Base-by-base conservation (phyloP, 2,329 filamentous ascomycete genomes). In the Hymenoscyphus occultus region DNA sequence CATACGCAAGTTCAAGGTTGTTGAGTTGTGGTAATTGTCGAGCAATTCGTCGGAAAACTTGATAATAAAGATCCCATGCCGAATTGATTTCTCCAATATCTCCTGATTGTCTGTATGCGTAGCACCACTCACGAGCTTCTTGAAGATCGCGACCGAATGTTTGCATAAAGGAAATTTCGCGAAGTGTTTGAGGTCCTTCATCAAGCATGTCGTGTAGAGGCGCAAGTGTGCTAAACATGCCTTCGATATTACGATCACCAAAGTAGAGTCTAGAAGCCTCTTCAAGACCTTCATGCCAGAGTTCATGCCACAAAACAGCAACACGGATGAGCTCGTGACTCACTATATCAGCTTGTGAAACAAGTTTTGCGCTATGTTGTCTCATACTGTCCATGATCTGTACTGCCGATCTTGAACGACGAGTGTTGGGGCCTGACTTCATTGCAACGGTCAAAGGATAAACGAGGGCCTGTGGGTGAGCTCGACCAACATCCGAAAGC, bases 321-420 rank as follows among this genome's bases (percentile, higher is more conserved):
- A 99, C 96, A 61, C 95, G 89, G 74, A 99, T 98, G 64, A 99
- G 86, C 76, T 99, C 96, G 74, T 95, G 91, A 76, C 94, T 98
- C 71, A 99, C 93, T 58, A 93, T 84, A 75, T 97, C 94, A 42
- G 95, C 95, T 78, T 99, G 95, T 70, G 97, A 92, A 9, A 99
- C 95, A 42, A 99, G 84, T 72, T 87, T 90, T 22, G 92, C 89
- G 75, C 93, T 98, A 76, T 99, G 96, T 71, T 94, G 90, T 48
- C 93, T 90, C 92, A 99, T 97, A 74, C 90, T 96, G 68, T 98
- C 93, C 93, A 99, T 97, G 72, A 99, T 96, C 70, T 93, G 88
- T 39, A 87, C 89, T 3, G 96, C 96, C 48, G 93, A 96, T 73
- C 92, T 88, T 39, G 93, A 95, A 64, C 95, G 88, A 65, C 91